These are phyloP conservation scores for Boletus rubroflammeus DNA, from an alignment of 768 basidiomycete species.

Conservation along the genomic window DNA sequence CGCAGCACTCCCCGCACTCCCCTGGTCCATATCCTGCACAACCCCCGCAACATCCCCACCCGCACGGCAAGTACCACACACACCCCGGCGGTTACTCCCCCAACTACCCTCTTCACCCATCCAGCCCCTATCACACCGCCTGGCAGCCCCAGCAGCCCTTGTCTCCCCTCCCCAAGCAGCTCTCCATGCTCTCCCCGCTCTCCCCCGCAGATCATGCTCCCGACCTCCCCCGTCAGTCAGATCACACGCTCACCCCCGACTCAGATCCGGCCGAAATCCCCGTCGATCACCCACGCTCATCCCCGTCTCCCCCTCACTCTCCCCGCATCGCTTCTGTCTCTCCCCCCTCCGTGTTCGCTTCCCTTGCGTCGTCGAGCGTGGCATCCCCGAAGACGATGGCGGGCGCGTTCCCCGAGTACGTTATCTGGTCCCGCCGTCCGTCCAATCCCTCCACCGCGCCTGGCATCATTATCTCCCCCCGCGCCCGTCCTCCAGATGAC, in stretches of 20 bases:
- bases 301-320: constrained; percentile 19
- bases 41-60: constrained; percentile 22
- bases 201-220: not conserved
- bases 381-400: not conserved
- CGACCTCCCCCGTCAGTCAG: not conserved
- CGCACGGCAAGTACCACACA: constrained; percentile 25
- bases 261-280: not conserved
- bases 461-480: constrained; percentile 66
- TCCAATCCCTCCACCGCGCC: constrained; percentile 60
- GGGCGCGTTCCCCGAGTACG: constrained; percentile 38
- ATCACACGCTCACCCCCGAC: constrained; percentile 3
- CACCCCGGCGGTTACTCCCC: constrained; percentile 35
- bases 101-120: constrained; percentile 17
- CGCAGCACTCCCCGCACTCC: constrained; percentile 30
- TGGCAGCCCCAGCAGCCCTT: constrained; percentile 47
- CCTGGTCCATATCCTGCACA: constrained; percentile 21
- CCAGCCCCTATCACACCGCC: constrained; percentile 36
- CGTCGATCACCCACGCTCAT: not conserved
- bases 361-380: constrained; percentile 1
- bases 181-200: constrained; percentile 44
- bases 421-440: constrained; percentile 73
- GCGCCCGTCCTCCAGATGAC: constrained; percentile 57
- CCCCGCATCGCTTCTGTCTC: not conserved
- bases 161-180: constrained; percentile 63
- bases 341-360: not conserved